Evolutionary conservation across 257 asterid species (phyloP).

Genomic region (Cordia subcordata): DNA sequence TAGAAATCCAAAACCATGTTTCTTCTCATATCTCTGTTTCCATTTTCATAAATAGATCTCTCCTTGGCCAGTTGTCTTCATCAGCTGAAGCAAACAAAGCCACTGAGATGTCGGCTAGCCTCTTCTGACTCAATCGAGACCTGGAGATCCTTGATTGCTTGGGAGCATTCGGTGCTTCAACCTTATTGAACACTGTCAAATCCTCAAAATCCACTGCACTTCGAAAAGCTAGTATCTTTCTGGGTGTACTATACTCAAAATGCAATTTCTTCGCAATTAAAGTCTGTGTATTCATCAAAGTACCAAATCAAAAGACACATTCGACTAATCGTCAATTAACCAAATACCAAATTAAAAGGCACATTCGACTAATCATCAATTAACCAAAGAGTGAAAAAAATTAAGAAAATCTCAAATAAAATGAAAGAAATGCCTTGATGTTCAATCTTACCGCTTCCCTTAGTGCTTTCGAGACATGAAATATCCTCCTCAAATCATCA

Average conservation of each 20-base stretch:
- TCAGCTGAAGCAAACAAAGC: constrained; percentile 41
- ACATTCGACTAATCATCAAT: background rate
- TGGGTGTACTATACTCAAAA: constrained; percentile 63
- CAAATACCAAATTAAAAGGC: background rate
- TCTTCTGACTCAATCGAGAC: constrained; percentile 35
- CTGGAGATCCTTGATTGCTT: constrained; percentile 42
- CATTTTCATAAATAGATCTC: constrained; percentile 25
- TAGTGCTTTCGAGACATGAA: constrained; percentile 48
- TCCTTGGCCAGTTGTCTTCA: constrained; percentile 27
- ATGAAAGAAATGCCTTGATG: background rate
- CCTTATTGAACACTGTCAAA: constrained; percentile 20
- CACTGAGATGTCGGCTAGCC: constrained; percentile 49
- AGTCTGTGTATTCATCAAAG: constrained; percentile 33
- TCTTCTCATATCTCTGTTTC: constrained; percentile 15
- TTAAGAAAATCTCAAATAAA: background rate
- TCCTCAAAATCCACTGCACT: constrained; percentile 17
- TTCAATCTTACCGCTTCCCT: constrained; percentile 51
- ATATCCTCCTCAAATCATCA: constrained; percentile 66
- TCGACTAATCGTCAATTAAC: background rate
- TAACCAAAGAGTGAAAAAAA: background rate
- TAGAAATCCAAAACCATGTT: background rate
- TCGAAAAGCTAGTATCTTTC: constrained; percentile 38
- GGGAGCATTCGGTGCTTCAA: constrained; percentile 64
- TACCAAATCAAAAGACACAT: background rate
- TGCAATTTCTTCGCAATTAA: constrained; percentile 55